These are phyloP conservation scores for Penicillium brevicompactum DNA, from an alignment of 2,329 filamentous ascomycete genomes.

Conservation along the genomic window DNA sequence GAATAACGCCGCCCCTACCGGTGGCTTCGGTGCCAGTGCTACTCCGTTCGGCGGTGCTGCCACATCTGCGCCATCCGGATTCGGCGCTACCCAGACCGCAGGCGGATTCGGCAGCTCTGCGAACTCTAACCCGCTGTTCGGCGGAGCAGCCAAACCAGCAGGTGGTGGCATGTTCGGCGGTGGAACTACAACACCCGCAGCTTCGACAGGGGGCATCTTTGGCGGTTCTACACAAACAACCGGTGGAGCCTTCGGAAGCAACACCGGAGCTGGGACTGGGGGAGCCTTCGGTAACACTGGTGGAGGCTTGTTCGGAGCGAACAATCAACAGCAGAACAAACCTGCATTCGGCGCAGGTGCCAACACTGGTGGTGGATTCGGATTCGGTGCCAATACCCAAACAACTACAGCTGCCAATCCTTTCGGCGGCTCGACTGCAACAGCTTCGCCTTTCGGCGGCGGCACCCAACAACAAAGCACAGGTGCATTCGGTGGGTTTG, in stretches of 20 bases:
- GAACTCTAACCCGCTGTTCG: constrained; percentile 42
- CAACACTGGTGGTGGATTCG: constrained; percentile 37
- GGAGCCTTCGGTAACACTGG: constrained; percentile 34
- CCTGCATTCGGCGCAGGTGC: constrained; percentile 37
- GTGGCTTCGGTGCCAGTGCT: constrained; percentile 48
- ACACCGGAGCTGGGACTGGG: constrained; percentile 26
- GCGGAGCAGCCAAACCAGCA: constrained; percentile 30
- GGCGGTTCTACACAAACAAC: constrained; percentile 10
- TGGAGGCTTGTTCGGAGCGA: constrained; percentile 47
- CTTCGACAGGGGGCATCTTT: constrained; percentile 24
- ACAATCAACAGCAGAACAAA: constrained; percentile 37
- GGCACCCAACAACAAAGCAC: constrained; percentile 33
- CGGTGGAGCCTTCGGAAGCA: constrained; percentile 19
- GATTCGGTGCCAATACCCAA: constrained; percentile 38
- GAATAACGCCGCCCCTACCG: constrained; percentile 24
- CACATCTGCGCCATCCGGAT: constrained; percentile 42
- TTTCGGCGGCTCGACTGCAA: constrained; percentile 43
- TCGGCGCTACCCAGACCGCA: constrained; percentile 48
- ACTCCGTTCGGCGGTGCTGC: constrained; percentile 42
- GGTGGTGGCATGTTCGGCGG: constrained; percentile 45
- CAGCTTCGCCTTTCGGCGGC: constrained; percentile 48
- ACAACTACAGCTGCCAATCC: constrained; percentile 41
- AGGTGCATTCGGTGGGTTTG: constrained; percentile 49
- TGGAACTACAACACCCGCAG: constrained; percentile 30
- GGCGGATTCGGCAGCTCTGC: constrained; percentile 38